These are phyloP conservation scores for Talaromyces wortmannii DNA, from an alignment of 495 filamentous ascomycete species.

Conservation along the genomic window DNA sequence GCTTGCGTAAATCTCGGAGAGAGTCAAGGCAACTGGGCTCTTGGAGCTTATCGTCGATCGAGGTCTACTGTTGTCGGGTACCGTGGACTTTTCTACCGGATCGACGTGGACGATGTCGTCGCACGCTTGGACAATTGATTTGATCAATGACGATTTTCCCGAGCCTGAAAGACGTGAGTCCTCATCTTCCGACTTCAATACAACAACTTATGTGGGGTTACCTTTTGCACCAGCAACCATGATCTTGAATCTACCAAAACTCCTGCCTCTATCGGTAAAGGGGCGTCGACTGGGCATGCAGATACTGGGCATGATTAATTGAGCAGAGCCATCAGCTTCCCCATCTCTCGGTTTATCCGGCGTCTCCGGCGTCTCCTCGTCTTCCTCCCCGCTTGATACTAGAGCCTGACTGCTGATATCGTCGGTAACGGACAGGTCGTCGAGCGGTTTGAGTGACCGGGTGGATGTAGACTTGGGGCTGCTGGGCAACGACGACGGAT, in stretches of 20 bases:
- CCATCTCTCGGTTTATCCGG: constrained; percentile 15
- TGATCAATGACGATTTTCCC: constrained; percentile 89
- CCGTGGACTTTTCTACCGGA: constrained; percentile 46
- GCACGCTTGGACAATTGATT: constrained; percentile 88
- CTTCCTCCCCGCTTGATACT: constrained; percentile 36
- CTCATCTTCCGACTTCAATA: background rate
- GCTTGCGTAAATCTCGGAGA: constrained; percentile 85
- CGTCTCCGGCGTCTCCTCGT: constrained; percentile 23
- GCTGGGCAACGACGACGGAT: constrained; percentile 41
- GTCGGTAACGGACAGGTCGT: constrained; percentile 44
- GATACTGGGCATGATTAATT: constrained; percentile 97
- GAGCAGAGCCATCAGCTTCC: constrained; percentile 52
- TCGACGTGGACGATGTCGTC: constrained; percentile 97
- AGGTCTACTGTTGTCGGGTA: constrained; percentile 10
- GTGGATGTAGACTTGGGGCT: constrained; percentile 46
- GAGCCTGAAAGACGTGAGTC: constrained; percentile 27
- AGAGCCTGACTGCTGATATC: constrained; percentile 43
- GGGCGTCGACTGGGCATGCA: constrained; percentile 89
- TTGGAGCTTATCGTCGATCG: constrained; percentile 21
- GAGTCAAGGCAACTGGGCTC: constrained; percentile 24
- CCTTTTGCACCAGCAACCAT: constrained; percentile 80
- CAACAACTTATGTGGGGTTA: constrained; percentile 23
- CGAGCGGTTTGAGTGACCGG: constrained; percentile 39
- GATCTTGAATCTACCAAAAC: constrained; percentile 80
- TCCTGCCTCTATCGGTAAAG: constrained; percentile 82